These are phyloP conservation scores for Calocera viscosa DNA, from an alignment of 768 basidiomycete species.

Conservation along the genomic window DNA sequence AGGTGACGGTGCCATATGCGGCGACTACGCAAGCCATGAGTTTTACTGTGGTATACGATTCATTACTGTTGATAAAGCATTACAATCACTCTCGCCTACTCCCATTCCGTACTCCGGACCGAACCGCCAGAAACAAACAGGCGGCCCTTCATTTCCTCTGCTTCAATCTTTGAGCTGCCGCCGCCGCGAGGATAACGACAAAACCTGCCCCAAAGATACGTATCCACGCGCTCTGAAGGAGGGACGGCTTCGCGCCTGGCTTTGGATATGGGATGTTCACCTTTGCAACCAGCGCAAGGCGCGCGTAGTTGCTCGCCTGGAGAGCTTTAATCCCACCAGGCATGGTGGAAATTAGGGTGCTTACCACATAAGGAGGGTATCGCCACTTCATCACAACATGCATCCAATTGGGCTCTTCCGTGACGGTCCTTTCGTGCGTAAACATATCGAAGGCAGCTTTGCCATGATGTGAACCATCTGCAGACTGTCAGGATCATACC, in stretches of 20 bases:
- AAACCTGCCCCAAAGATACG: slow-evolving; percentile 8
- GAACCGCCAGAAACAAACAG: neutral
- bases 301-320: slow-evolving; percentile 22
- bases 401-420: slow-evolving; percentile 34
- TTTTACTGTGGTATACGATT: no score
- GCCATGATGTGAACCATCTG: slow-evolving; percentile 58
- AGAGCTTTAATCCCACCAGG: neutral
- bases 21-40: no score
- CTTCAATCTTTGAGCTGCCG: slow-evolving; percentile 1
- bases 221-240: slow-evolving; percentile 39
- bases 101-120: no score
- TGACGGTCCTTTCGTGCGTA: slow-evolving; percentile 54
- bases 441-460: slow-evolving; percentile 67
- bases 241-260: slow-evolving; percentile 22
- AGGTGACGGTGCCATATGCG: no score
- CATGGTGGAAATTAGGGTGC: neutral
- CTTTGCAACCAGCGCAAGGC: slow-evolving; percentile 21
- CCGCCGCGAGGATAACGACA: slow-evolving; percentile 13
- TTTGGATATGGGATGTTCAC: slow-evolving; percentile 34
- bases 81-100: no score
- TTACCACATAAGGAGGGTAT: slow-evolving; percentile 31
- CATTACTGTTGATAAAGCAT: no score
- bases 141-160: neutral
- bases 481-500: neutral
- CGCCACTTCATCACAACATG: slow-evolving; percentile 27